Base-by-base conservation (phyloP, 208 protist genomes). In the Acanthamoeba lenticulata region DNA sequence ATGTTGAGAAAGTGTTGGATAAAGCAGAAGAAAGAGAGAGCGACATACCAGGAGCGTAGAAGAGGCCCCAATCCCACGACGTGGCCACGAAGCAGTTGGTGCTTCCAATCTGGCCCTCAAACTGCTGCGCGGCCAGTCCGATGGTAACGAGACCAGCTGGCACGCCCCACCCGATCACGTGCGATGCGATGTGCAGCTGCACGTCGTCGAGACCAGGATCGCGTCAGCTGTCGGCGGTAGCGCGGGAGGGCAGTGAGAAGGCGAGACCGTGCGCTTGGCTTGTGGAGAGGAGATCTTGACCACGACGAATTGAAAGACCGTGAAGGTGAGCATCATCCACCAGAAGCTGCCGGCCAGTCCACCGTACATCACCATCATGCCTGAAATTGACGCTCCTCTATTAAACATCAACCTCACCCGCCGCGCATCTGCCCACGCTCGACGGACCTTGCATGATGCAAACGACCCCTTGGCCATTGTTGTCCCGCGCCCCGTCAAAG, bases 311-410 rank as follows among this genome's bases (percentile, higher is more conserved):
- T 60, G 40, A 44, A 86, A 47, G 40, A 57, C 77, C 42, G 45
- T 86, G 44, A 57, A 86, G 19, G 77, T 86, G 77, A 86, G 77
- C 67, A 77, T 44, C 27, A 77, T 36, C 77, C 77, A 86, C 77
- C 77, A 86, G 44, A 86, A 86, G 44, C 77, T 86, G 77, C 77
- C 77, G n/a, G 77, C 77, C 42, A 86, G n/a, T 0, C 44, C 77
- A 2, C 40, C 40, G 44, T n/a, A 86, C 44, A 57, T 86, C n/a
- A 86, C 44, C 40, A 86, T n/a, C 29, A 86, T 86, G 6, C 67
- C 67, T 77, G 32, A 7, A 65, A 32, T 29, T 1, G 15, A 67
- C 13, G 32, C 32, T 44, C 6, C n/a, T n/a, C n/a, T n/a, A n/a
- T n/a, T n/a, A 13, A 7, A 9, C 67, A 9, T 17, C 38, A 29